phyloP scores from a whole-genome alignment of 23 red algal genomes.

The Gracilaria caudata region DNA sequence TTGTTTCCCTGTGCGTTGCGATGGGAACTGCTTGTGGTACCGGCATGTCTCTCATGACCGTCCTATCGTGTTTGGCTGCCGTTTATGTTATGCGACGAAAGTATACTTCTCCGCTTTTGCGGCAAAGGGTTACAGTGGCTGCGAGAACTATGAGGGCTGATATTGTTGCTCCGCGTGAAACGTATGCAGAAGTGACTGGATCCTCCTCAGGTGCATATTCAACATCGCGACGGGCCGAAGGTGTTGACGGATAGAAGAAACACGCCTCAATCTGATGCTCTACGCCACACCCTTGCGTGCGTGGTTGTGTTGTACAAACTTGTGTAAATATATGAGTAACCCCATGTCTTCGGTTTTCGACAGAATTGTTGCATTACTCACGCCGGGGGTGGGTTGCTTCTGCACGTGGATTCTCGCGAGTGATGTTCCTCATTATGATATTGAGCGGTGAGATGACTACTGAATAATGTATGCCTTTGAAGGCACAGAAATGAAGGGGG shows the following conservation, averaged over 20 bases:
- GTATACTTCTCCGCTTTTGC: background rate
- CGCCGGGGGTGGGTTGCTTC: background rate
- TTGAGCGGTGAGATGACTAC: too few species aligned
- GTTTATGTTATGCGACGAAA: slow-evolving; percentile 44
- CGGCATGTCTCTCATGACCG: slow-evolving; percentile 32
- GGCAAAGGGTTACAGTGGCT: background rate
- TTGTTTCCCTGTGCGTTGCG: slow-evolving; percentile 17
- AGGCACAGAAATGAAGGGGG: background rate
- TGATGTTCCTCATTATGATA: background rate
- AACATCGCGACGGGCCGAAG: background rate
- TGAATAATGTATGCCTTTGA: background rate
- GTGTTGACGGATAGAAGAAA: background rate
- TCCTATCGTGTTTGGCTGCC: slow-evolving; percentile 21
- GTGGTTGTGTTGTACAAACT: slow-evolving; percentile 1
- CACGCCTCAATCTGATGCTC: background rate
- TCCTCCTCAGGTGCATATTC: slow-evolving; percentile 2
- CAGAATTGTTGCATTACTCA: background rate
- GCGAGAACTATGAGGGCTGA: background rate
- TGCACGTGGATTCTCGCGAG: background rate
- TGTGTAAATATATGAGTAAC: background rate
- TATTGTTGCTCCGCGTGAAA: background rate
- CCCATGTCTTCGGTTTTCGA: background rate
- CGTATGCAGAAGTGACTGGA: background rate
- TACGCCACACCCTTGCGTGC: background rate
- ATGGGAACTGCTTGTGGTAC: slow-evolving; percentile 62